Evolutionary conservation across 2,329 filamentous ascomycete genomes (phyloP), one percentile per base, ranked within the genome.

Genomic region (Botrytis fragariae): DNA sequence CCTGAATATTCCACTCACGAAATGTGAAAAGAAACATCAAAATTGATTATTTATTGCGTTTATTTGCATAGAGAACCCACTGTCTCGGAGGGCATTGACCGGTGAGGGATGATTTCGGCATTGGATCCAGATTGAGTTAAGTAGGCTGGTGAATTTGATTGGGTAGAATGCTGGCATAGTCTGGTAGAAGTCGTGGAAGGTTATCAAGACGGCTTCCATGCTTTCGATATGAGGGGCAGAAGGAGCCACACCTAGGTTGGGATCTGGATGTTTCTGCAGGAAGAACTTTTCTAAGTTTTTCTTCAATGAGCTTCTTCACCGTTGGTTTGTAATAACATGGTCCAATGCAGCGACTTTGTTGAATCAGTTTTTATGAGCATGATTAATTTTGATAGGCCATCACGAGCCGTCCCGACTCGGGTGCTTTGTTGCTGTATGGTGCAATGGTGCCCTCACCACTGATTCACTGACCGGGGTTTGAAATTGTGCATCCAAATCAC

Each of bases 41-140:
- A 69, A 29, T 35, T 25, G 32, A 69, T 59, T 39, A 25, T 54
- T 39, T 32, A 54, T 59, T 69, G 48, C 20, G 57, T 61, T 51
- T 61, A n/a, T 61, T 42, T 51, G 51, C 51, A 29, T 29, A 63
- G 42, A 51, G 63, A 72, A 48, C 25, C 54, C 37, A 68, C n/a
- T 61, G 44, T 73, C 59, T 69, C 54, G 71, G 63, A 42, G 29
- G 67, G 64, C 63, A 72, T 48, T 73, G 71, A 73, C 64, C 65
- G 44, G 61, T 48, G 64, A 73, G 39, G 44, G 65, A 54, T 73
- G 64, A 60, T 69, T 42, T 63, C 64, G 71, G 68, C 25, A 37
- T 32, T 61, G 29, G n/a, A 8, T 32, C 71, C 64, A 32, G 51
- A 69, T 68, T 35, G 32, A 72, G 71, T n/a, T n/a, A 42, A 32